These are phyloP conservation scores for Euphorbia pulcherrima DNA, from an alignment of 345 rosid species.

Conservation along the genomic window DNA sequence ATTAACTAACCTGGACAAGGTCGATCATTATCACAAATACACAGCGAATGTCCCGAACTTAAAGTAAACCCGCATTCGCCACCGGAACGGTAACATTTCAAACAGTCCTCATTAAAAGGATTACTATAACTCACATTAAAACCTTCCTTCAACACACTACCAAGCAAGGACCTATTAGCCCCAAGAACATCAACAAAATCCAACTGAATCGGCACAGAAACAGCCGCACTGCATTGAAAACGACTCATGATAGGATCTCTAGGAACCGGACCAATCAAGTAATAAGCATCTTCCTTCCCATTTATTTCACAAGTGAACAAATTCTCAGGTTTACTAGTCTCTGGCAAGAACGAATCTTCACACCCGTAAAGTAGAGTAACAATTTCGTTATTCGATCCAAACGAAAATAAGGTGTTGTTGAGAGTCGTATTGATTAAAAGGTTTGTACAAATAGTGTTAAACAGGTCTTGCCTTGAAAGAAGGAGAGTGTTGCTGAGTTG, in stretches of 20 bases:
- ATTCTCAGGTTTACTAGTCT: neutral
- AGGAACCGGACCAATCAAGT: conserved; percentile 25
- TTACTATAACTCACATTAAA: conserved; percentile 25
- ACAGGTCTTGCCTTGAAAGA: conserved; percentile 30
- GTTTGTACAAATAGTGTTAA: conserved; percentile 24
- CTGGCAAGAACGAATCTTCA: neutral
- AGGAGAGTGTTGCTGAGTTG: conserved; percentile 14
- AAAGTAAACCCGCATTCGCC: conserved; percentile 39
- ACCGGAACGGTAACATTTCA: conserved; percentile 15
- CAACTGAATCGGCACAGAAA: conserved; percentile 19
- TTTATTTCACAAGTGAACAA: conserved; percentile 21
- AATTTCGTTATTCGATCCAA: neutral
- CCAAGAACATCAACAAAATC: conserved; percentile 5
- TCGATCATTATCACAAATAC: conserved; percentile 31
- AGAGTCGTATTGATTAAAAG: conserved; percentile 26
- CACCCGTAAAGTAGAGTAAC: conserved; percentile 32
- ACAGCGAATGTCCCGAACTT: conserved; percentile 19
- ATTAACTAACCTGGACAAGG: conserved; percentile 26
- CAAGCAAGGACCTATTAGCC: conserved; percentile 18
- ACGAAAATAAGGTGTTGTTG: conserved; percentile 16
- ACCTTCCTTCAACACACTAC: conserved; percentile 35
- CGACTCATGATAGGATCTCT: conserved; percentile 2
- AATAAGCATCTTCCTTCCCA: conserved; percentile 22
- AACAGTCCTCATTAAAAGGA: conserved; percentile 28
- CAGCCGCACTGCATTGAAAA: conserved; percentile 13